Evolutionary conservation across 78 protist genomes (phyloP).

Genomic region (Ministeria vibrans): DNA sequence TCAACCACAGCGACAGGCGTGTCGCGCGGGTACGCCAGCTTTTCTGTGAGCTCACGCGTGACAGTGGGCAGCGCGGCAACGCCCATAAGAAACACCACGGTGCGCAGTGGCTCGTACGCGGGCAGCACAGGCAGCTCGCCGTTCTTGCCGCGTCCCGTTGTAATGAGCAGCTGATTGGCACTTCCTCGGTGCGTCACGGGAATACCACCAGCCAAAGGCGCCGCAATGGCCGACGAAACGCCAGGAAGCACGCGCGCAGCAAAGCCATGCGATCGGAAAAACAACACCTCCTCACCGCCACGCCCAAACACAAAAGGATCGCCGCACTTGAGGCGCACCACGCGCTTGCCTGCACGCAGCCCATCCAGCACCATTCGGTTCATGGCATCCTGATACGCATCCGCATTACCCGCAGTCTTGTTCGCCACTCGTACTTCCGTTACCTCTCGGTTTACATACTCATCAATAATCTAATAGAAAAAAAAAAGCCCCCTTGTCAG

Average conservation of each 20-base stretch:
- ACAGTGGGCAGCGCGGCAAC: background rate
- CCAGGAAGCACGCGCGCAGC: constrained; percentile 35
- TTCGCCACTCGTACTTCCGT: no score
- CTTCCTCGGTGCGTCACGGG: constrained; percentile 43
- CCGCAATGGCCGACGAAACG: constrained; percentile 25
- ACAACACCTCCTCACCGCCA: constrained; percentile 43
- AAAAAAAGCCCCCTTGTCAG: no score
- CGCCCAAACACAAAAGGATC: constrained; percentile 57
- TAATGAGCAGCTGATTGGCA: constrained; percentile 26
- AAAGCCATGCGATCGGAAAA: constrained; percentile 24
- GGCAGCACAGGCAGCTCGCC: constrained; percentile 1
- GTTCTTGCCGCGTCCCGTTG: constrained; percentile 27
- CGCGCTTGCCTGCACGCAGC: constrained; percentile 15
- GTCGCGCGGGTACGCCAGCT: background rate
- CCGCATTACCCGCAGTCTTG: constrained; percentile 12
- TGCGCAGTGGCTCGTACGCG: background rate
- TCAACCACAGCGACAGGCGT: background rate
- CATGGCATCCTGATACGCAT: constrained; percentile 33
- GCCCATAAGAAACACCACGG: constrained; percentile 28
- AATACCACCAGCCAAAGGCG: constrained; percentile 33
- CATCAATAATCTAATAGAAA: no score
- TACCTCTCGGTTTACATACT: no score
- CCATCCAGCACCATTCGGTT: constrained; percentile 13
- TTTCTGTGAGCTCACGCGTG: background rate
- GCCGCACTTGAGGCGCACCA: constrained; percentile 48